Evolutionary conservation across 2,329 filamentous ascomycete genomes (phyloP), one percentile per base, ranked within the genome.

Genomic region (Lachnellula arida): DNA sequence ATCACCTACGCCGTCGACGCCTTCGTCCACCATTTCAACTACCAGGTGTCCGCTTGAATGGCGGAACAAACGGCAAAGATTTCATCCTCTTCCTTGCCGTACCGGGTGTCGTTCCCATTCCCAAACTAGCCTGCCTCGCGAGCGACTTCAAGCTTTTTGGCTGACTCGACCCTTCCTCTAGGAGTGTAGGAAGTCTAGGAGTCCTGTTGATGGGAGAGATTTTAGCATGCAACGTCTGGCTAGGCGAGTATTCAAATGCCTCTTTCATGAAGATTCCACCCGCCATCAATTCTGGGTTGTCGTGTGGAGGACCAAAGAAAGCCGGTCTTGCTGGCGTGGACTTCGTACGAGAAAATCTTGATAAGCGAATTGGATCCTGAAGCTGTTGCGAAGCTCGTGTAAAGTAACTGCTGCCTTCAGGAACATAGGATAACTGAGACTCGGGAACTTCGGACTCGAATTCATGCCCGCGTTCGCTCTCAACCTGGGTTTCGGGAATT

Each of bases 1-100:
- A 12, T 5, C 8, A 12, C 15, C 44, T 47, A 47, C 22, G 44
- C 44, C n/a, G 44, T 32, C 49, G 57, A 71, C 60, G 47, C 72
- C 58, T 67, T 40, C 11, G 1, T 19, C 17, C 15, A 19, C 14
- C 34, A 9, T 66, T 28, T 40, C 12, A 2, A 9, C 17, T 9
- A 19, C 12, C 42, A 9, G 25, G 34, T 6, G 14, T 22, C 14
- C 47, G 46, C 4, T 51, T 46, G 39, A 57, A 57, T 34, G 51
- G 51, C 19, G 51, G 51, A n/a, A 22, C 46, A 12, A 54, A 57
- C 14, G 47, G 47, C 23, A 54, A 34, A 35, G 47, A 51, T 19
- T 35, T 40, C 49, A 46, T 54, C 42, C 47, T 51, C 35, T 44
- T 54, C 34, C 19, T 51, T 3, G 28, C 49, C 12, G 14, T 48